A percentile compares a stretch with the other conserved stretches of the same genome.
These are phyloP conservation scores for Erysimum cheiranthoides DNA, from an alignment of 345 rosid genomes.

Conservation along the genomic window DNA sequence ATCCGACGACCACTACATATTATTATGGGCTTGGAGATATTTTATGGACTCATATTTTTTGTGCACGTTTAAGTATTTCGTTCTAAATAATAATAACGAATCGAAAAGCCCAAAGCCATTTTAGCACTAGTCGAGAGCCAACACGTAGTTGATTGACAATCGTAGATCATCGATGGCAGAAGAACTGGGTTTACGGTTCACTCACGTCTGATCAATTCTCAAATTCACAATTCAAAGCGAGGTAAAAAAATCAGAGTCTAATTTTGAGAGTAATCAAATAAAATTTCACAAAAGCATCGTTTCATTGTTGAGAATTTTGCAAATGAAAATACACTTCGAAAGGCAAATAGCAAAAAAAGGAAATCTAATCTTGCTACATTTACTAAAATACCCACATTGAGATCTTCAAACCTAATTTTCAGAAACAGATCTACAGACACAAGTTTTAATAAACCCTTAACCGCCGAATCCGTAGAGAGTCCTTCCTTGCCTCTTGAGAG, in stretches of 20 bases:
- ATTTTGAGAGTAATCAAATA: neutral
- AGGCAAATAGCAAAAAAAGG: neutral
- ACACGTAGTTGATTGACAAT: neutral
- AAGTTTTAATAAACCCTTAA: neutral
- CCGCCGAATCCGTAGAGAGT: conserved; percentile 46
- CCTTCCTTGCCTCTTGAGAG: conserved; percentile 42
- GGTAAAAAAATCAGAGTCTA: neutral
- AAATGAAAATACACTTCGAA: neutral
- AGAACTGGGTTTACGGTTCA: neutral
- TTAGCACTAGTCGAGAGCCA: neutral
- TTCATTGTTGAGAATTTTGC: neutral
- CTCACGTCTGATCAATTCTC: neutral
- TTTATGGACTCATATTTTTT: neutral
- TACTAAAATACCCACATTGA: conserved; percentile 18
- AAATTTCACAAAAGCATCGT: neutral
- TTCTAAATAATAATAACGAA: neutral
- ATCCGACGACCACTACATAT: neutral
- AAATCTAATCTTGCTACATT: conserved; percentile 3
- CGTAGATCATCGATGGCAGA: neutral
- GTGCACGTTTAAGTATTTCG: neutral
- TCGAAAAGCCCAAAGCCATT: neutral
- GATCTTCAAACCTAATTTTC: neutral
- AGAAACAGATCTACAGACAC: neutral
- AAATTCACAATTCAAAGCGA: neutral
- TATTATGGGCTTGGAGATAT: neutral